Base-by-base conservation (phyloP, 2,329 filamentous ascomycete genomes). In the Fusarium torreyae region DNA sequence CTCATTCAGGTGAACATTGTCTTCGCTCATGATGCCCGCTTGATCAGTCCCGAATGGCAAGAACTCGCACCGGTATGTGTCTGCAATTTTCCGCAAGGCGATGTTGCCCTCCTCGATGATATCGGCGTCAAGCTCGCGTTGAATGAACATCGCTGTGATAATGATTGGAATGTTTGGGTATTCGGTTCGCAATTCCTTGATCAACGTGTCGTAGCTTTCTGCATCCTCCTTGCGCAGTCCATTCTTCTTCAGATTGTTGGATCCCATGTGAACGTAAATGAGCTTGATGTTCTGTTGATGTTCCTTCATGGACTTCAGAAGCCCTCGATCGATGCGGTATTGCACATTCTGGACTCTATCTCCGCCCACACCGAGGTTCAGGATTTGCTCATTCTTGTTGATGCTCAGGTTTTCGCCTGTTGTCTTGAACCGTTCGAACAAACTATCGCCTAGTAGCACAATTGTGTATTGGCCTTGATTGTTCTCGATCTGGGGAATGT, bases 241-340 rank as follows among this genome's bases (percentile, higher is more conserved):
- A 2, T 22, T 4, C 1, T 18, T 43, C 45, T 52, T 65, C 7
- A 65, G 24, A 0, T 60, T 59, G 13, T 65, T 65, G 20, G 51
- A 39, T 7, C 62, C 62, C 34, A 65, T 65, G 20, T 65, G 60
- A 2, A 65, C 17, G 3, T 65, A 65, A 4, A 65, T 65, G 3
- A 42, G 9, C 18, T 65, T 48, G 2, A 65, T 0, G 2, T 46
- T 36, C 0, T 34, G 10, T 10, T 65, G 62, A 0, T 59, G 24
- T 1, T 33, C 22, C 9, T 60, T 59, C 4, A 65, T 8, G 4
- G 28, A 6, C 0, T 5, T 6, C 0, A 60, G 14, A 2, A 65
- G 60, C 1, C 62, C 52, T 4, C 59, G 45, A 2, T 53, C 10
- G 24, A 65, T 42, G 0, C 62, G 60, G 1, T 65, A 65, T 15